phyloP scores from a whole-genome alignment of 169 alveolate species.

The Blepharisma undulans region DNA sequence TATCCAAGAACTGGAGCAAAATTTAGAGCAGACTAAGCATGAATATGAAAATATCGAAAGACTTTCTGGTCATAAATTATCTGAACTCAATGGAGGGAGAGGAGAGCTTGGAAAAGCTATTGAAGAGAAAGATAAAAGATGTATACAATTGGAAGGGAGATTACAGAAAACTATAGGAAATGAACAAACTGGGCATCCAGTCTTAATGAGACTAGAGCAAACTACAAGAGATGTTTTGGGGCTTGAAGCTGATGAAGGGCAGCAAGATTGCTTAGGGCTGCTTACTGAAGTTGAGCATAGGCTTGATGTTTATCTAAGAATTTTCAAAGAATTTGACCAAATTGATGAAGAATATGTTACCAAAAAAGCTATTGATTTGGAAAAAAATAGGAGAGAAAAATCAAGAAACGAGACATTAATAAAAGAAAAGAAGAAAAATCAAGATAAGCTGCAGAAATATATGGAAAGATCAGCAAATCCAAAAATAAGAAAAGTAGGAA shows the following conservation, averaged over 20 bases:
- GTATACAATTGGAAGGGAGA: neutral
- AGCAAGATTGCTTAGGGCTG: constrained; percentile 32
- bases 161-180: constrained; percentile 27
- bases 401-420: constrained; percentile 24
- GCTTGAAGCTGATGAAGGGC: constrained; percentile 23
- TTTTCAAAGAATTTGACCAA: constrained; percentile 35
- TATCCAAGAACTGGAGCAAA: constrained; percentile 71
- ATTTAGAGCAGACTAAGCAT: constrained; percentile 62
- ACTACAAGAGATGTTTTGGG: constrained; percentile 50
- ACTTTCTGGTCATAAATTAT: constrained; percentile 49
- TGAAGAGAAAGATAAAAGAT: constrained; percentile 42
- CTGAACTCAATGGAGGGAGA: constrained; percentile 41
- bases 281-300: constrained; percentile 59
- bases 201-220: constrained; percentile 32
- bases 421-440: constrained; percentile 41
- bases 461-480: constrained; percentile 1
- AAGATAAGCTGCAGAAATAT: constrained; percentile 8
- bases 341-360: constrained; percentile 40
- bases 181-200: constrained; percentile 33
- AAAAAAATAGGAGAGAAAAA: constrained; percentile 39
- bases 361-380: constrained; percentile 44
- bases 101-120: constrained; percentile 47
- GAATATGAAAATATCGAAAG: constrained; percentile 47
- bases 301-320: constrained; percentile 49
- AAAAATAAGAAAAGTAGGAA: constrained; percentile 36